Conservation (phyloP, 305 asterid species). For the Fraxinus platypoda region DNA sequence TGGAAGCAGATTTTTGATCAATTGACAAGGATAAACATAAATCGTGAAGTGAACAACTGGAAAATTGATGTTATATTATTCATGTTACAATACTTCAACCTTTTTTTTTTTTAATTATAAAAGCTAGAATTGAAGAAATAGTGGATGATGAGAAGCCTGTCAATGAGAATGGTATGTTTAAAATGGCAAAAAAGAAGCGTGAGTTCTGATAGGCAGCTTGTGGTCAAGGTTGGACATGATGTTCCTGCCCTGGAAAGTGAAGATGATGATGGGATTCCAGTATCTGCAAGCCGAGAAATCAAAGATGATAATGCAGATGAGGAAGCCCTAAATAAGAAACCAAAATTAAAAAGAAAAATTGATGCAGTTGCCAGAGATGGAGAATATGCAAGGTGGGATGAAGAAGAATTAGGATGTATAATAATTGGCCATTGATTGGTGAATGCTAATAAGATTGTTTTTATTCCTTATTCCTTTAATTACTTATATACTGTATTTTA, state of each 20-base stretch:
- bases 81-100: not conserved
- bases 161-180: slow-evolving; percentile 38
- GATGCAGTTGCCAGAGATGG: slow-evolving; percentile 40
- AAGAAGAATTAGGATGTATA: not conserved
- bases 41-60: not conserved
- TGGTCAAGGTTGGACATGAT: slow-evolving; percentile 38
- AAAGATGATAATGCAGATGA: slow-evolving; percentile 21
- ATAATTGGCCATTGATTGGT: not conserved
- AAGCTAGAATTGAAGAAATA: slow-evolving; percentile 84
- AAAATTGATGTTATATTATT: not conserved
- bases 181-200: slow-evolving; percentile 54
- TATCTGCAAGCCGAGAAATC: slow-evolving; percentile 31
- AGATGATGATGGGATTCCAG: slow-evolving; percentile 91
- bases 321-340: slow-evolving; percentile 37
- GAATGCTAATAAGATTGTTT: not conserved
- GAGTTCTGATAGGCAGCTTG: slow-evolving; percentile 43
- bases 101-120: slow-evolving; percentile 11
- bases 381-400: slow-evolving; percentile 44
- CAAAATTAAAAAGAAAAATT: slow-evolving; percentile 54
- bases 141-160: slow-evolving; percentile 60
- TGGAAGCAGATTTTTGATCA: not conserved
- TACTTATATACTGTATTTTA: not conserved
- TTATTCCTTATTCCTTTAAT: not conserved
- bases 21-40: not conserved
- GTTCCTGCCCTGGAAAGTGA: slow-evolving; percentile 24